A percentile compares a stretch with the other conserved stretches of the same genome.
These are phyloP conservation scores for Pythium graminicola DNA, from an alignment of 352 stramenopile genomes.

Conservation along the genomic window DNA sequence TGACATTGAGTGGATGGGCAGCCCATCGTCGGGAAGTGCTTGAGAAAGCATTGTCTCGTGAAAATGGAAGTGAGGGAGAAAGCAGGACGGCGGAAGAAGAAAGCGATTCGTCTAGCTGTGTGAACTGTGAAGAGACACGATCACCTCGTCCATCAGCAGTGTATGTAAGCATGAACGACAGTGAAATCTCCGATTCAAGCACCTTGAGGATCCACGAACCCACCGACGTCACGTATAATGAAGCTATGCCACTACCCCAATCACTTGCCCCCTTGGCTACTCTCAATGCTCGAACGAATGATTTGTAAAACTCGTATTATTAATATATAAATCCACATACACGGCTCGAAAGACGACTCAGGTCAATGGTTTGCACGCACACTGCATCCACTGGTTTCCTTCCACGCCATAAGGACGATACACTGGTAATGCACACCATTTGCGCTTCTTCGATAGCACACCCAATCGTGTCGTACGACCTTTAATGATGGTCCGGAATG, in stretches of 20 bases:
- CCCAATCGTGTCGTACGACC: background rate
- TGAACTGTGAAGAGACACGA: background rate
- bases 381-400: background rate
- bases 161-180: slow-evolving; percentile 2
- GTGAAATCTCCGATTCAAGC: background rate
- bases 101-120: background rate
- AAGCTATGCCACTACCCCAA: background rate
- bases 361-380: too few species aligned
- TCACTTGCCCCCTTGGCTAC: background rate
- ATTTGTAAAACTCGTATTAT: too few species aligned
- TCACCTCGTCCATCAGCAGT: background rate
- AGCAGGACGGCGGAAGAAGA: background rate
- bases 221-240: background rate
- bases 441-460: background rate
- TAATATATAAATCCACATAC: too few species aligned
- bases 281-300: background rate
- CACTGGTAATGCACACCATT: slow-evolving; percentile 1
- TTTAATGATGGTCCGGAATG: background rate
- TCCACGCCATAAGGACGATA: background rate
- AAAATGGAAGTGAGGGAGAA: background rate
- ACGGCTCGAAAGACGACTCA: too few species aligned
- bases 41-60: slow-evolving; percentile 1
- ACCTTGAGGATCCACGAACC: background rate
- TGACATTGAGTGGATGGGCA: slow-evolving; percentile 9
- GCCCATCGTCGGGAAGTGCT: slow-evolving; percentile 7